These are phyloP conservation scores for Aureobasidium sp. DNA, from an alignment of 2,329 filamentous ascomycete species.

Conservation along the genomic window DNA sequence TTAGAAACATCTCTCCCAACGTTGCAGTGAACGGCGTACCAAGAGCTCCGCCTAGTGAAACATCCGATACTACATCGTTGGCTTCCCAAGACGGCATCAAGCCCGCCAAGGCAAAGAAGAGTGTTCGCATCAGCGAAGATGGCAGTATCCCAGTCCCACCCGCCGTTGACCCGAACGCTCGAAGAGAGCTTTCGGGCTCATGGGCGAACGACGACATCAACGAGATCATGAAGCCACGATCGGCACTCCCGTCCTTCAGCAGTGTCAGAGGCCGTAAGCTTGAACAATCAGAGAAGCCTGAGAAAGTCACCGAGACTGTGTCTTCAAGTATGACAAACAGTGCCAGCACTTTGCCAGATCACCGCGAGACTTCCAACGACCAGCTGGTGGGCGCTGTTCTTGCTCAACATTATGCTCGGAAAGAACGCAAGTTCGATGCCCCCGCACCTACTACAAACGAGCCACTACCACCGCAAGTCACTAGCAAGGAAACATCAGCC, in stretches of 20 bases:
- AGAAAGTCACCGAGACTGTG: constrained; percentile 41
- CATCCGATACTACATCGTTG: constrained; percentile 47
- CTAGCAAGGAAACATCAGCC: constrained; percentile 53
- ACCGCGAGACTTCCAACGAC: constrained; percentile 50
- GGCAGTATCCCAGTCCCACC: constrained; percentile 45
- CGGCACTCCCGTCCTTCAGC: constrained; percentile 64
- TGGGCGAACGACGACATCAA: constrained; percentile 45
- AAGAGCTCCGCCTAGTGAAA: constrained; percentile 45
- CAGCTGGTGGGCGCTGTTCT: constrained; percentile 27
- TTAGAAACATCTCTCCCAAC: constrained; percentile 36
- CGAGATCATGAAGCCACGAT: constrained; percentile 62
- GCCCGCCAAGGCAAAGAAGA: constrained; percentile 42
- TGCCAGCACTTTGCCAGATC: constrained; percentile 27
- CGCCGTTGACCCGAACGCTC: constrained; percentile 27
- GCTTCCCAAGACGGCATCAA: constrained; percentile 27
- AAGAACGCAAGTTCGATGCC: constrained; percentile 26
- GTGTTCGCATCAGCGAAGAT: constrained; percentile 66
- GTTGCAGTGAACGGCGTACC: constrained; percentile 32
- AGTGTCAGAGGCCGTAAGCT: constrained; percentile 55
- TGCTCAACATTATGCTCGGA: constrained; percentile 45
- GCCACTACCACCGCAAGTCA: constrained; percentile 62
- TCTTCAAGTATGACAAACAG: constrained; percentile 30
- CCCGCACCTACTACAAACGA: constrained; percentile 41
- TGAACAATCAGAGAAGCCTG: constrained; percentile 35
- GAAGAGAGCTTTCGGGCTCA: constrained; percentile 19